phyloP scores from a whole-genome alignment of 306 rosid species.

The Quercus bicolor region DNA sequence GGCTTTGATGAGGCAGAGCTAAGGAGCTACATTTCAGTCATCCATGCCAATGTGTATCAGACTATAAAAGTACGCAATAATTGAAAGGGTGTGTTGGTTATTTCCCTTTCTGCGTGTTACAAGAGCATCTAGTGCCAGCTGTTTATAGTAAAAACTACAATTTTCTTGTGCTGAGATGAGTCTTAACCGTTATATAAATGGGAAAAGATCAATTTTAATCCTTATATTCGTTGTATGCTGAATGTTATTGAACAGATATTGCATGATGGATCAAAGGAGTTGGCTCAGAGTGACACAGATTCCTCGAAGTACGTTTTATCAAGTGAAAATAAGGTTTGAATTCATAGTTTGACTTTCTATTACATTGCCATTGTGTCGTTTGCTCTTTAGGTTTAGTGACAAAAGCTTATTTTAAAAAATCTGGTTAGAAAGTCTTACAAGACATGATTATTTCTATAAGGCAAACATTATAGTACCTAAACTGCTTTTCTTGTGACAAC shows the following conservation, averaged over 20 bases:
- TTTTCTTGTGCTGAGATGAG: slow-evolving; percentile 30
- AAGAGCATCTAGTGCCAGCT: slow-evolving; percentile 40
- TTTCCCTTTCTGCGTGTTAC: slow-evolving; percentile 64
- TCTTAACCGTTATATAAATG: neutral
- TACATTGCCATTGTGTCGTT: neutral
- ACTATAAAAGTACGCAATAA: slow-evolving; percentile 99
- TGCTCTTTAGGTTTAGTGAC: neutral
- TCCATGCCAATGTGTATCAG: slow-evolving; percentile 99
- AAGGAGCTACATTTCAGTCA: slow-evolving; percentile 82
- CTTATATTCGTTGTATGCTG: slow-evolving; percentile 10
- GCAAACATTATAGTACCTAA: neutral
- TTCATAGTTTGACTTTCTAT: slow-evolving; percentile 10
- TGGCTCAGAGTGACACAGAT: slow-evolving; percentile 67
- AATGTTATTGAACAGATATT: slow-evolving; percentile 57
- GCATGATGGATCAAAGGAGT: slow-evolving; percentile 89
- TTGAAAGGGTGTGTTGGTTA: slow-evolving; percentile 99
- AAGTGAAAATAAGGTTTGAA: slow-evolving; percentile 66
- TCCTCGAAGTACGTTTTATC: slow-evolving; percentile 60
- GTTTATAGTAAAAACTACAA: slow-evolving; percentile 20
- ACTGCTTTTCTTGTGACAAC: neutral
- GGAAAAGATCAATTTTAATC: slow-evolving; percentile 19
- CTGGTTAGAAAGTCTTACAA: slow-evolving; percentile 4
- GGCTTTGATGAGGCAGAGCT: slow-evolving; percentile 97
- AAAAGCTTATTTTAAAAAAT: neutral
- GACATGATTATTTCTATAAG: neutral